These are phyloP conservation scores for Mediolabrus comicus DNA, from an alignment of 108 stramenopile species.

Conservation along the genomic window DNA sequence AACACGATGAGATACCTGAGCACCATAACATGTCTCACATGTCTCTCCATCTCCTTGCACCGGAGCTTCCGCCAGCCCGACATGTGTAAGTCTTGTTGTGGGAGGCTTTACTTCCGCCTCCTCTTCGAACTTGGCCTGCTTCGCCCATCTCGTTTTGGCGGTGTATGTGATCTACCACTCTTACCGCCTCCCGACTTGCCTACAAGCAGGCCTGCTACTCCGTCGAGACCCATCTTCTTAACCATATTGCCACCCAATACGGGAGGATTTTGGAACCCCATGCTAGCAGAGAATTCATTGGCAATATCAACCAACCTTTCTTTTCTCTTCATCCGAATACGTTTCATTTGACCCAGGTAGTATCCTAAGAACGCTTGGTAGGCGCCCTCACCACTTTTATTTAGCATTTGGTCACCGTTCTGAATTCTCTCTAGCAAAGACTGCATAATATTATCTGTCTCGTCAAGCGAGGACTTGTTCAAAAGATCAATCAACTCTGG, in stretches of 20 bases:
- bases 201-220: conserved; percentile 38
- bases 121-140: not conserved
- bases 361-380: conserved; percentile 71
- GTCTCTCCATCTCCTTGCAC: no score
- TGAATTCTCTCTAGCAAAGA: not conserved
- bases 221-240: conserved; percentile 73
- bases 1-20: no score
- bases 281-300: conserved; percentile 39
- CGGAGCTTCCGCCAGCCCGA: no score
- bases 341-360: conserved; percentile 59
- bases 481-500: conserved; percentile 12
- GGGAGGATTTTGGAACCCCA: conserved; percentile 47
- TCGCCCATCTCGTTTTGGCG: not conserved
- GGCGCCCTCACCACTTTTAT: conserved; percentile 20
- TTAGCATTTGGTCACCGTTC: conserved; percentile 22
- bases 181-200: not conserved
- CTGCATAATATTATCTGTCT: conserved; percentile 20
- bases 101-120: no score
- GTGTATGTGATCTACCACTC: not conserved
- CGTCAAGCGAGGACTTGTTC: not conserved
- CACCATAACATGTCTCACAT: no score
- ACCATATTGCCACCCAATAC: conserved; percentile 56
- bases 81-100: no score
- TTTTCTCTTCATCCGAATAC: conserved; percentile 33
- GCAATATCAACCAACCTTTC: conserved; percentile 46